These are phyloP conservation scores for Chaetomium globosum DNA, from an alignment of 2,329 filamentous ascomycete species.

Conservation along the genomic window DNA sequence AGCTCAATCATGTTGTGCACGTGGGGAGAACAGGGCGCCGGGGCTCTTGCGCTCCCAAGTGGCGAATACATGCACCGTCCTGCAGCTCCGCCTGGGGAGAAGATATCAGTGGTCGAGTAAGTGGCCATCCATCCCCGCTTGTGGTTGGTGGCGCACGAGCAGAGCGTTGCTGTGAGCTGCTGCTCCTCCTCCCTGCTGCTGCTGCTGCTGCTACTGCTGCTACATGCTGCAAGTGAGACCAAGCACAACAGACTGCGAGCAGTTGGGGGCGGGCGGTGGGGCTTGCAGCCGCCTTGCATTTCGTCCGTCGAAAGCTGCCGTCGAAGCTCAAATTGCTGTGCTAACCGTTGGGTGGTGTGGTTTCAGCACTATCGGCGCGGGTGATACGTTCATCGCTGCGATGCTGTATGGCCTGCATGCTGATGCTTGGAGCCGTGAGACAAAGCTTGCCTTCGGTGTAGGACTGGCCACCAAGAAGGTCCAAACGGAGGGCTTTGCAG, in stretches of 20 bases:
- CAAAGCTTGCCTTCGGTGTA: slow-evolving; percentile 63
- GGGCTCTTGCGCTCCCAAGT: slow-evolving; percentile 47
- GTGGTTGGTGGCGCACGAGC: slow-evolving; percentile 13
- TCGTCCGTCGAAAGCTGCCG: slow-evolving; percentile 3
- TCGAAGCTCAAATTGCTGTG: slow-evolving; percentile 16
- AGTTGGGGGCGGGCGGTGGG: slow-evolving; percentile 1
- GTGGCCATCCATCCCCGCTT: slow-evolving; percentile 39
- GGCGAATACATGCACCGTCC: slow-evolving; percentile 46
- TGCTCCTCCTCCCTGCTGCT: no score
- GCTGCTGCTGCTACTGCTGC: neutral
- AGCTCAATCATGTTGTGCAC: slow-evolving; percentile 49
- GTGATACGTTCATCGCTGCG: slow-evolving; percentile 75
- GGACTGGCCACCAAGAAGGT: slow-evolving; percentile 70
- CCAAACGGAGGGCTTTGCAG: slow-evolving; percentile 64
- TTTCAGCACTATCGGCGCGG: slow-evolving; percentile 68
- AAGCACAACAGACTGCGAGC: slow-evolving; percentile 3
- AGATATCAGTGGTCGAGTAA: slow-evolving; percentile 61
- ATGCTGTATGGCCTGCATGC: slow-evolving; percentile 63
- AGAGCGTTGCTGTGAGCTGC: slow-evolving; percentile 4
- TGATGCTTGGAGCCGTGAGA: slow-evolving; percentile 49
- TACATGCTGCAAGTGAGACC: slow-evolving; percentile 17
- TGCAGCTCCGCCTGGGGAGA: slow-evolving; percentile 44
- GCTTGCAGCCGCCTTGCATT: slow-evolving; percentile 5
- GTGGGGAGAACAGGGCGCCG: slow-evolving; percentile 52
- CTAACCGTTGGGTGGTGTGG: slow-evolving; percentile 24